Base-by-base conservation (phyloP, 345 rosid species). In the Gossypium anomalum region DNA sequence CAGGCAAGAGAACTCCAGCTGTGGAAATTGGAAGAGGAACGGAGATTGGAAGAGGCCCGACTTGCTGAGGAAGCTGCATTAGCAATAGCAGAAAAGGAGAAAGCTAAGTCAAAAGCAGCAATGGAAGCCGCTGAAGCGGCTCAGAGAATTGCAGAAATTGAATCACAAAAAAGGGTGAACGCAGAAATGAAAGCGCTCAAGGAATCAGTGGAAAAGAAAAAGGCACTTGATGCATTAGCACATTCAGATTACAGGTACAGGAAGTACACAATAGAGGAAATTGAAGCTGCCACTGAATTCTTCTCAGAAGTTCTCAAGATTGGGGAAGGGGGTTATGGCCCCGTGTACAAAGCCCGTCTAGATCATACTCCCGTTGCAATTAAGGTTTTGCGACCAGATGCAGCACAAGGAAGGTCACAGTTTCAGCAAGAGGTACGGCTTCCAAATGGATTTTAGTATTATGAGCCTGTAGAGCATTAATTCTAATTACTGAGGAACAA, bases 271-370 rank as follows among this genome's bases (percentile, higher is more conserved):
- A 93, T 94, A 13, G 93, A 94, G 72, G 97, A 91, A 78, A 93
- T 94, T 19, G 97, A 94, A 80, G 80, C 85, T 43, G 96, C 98
- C 76, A 93, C 98, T 0, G 88, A 94, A 13, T 88, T 49, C 83
- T 94, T 94, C 55, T 45, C 86, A 11, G 83, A 83, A 2, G 68
- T 83, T 11, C 85, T 83, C 76, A 92, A 89, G 85, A 91, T 94
- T 16, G 99, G 99, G 23, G 98, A 89, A 86, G 99, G 99, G 2
- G 92, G 98, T 38, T 94, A 93, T 78, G 99, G 99, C 9, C 99
- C 99, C 5, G 97, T 94, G 23, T 94, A 87, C 81, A 89, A 84
- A 77, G 84, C 94, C 58, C 56, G 78, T 75, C 84, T 94, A 53
- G 98, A 94, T 78, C 97, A 92, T 77, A 94, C 98, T 2, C 82